Base-by-base conservation (phyloP, 208 protist genomes). In the Trypanosomatidae sp. region DNA sequence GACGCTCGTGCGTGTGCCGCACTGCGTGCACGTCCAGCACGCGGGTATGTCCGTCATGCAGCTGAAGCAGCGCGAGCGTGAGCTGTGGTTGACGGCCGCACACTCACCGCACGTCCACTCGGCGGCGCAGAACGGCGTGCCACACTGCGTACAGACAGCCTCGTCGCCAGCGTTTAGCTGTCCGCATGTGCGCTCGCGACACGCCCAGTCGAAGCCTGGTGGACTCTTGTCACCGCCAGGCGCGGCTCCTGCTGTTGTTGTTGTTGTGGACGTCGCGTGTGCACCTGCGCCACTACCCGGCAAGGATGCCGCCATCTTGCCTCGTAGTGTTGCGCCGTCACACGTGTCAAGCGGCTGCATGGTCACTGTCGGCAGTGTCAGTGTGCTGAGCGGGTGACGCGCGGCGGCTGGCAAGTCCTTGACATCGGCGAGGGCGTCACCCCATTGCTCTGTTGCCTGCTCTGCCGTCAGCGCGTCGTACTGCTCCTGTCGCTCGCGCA, bases 201-300 rank as follows among this genome's bases (percentile, higher is more conserved):
- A 92, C 78, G 88, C 88, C 79, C 83, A 92, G 59, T 92, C 83
- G 47, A 87, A 87, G 16, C 78, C 76, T 0, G 78, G 76, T 18
- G 78, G 78, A 1, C 79, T n/a, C 11, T 35, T n/a, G 30, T 35
- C n/a, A n/a, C 11, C 30, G 11, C n/a, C 30, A 41, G 22, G 43
- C 53, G 61, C 19, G 53, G 53, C 4, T 11, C 19, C 20, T 58
- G 28, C 21, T n/a, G n/a, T n/a, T n/a, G n/a, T n/a, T n/a, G n/a
- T n/a, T n/a, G n/a, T n/a, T n/a, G n/a, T n/a, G n/a, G n/a, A n/a
- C n/a, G n/a, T n/a, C n/a, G n/a, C n/a, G n/a, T n/a, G n/a, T n/a
- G n/a, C n/a, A n/a, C n/a, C n/a, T n/a, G n/a, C n/a, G n/a, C n/a
- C n/a, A n/a, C n/a, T n/a, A n/a, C n/a, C n/a, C n/a, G n/a, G n/a